Evolutionary conservation across 1,284 basidiomycete genomes (phyloP), one percentile per base, ranked within the genome.

Genomic region (Mycosarcoma mackinlayi): DNA sequence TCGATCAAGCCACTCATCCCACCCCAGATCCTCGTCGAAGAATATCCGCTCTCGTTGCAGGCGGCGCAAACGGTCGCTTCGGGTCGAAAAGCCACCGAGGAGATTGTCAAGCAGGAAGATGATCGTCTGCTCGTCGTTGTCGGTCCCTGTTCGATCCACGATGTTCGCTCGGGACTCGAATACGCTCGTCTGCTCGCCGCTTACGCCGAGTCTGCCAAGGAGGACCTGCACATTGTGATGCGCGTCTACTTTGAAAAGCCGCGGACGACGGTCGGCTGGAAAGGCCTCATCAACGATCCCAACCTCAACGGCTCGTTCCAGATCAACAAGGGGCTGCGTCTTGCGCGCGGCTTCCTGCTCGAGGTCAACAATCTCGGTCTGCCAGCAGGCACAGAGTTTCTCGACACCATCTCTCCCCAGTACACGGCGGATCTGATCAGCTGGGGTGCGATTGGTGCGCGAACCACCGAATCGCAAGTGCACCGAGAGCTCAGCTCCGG

Each of bases 261-360:
- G 10, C 70, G 95, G 39, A 98, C 95, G 11, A 98, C 95, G 0
- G 91, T 98, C 51, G 94, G 94, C 18, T 98, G 95, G 95, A 98
- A 98, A 84, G 95, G 95, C 48, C 88, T 98, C 69, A 98, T 98
- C 85, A 98, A 98, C 82, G 85, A 93, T 80, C 92, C 92, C 6
- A 89, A 91, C 63, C 88, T 94, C 84, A 92, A 94, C 82, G 87
- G 83, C 49, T 77, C 76, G 79, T 94, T 92, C 87, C 89, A 94
- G 77, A 98, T 98, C 85, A 98, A 98, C 88, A 93, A 92, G 81
- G 95, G 95, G 38, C 87, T 98, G 45, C 89, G 93, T n/a, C 87
- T 91, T 52, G 95, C 93, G 5, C 91, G 95, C 49, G 88, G 90
- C 14, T 86, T 98, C 55, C 88, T 98, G 33, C 87, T 95, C 48